These are phyloP conservation scores for Loxodes magnus DNA, from an alignment of 73 alveolate genomes.

Conservation along the genomic window DNA sequence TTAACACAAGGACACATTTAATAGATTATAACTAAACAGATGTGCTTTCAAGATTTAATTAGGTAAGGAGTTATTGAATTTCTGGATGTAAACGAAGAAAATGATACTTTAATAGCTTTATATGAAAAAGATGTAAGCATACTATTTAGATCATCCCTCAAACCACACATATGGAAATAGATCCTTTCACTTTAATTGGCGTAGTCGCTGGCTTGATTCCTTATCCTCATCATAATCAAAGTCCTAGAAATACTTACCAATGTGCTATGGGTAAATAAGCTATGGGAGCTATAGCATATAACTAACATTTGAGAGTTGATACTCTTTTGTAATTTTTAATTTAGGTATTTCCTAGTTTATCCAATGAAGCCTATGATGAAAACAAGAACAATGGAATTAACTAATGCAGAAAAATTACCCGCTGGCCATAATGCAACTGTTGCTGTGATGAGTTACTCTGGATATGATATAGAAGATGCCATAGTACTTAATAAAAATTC, in stretches of 20 bases:
- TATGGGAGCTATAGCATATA: conserved; percentile 89
- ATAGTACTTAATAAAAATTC: conserved; percentile 87
- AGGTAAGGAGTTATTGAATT: conserved; percentile 80
- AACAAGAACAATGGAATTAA: conserved; percentile 92
- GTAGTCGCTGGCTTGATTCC: conserved; percentile 83
- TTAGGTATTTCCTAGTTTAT: too few species aligned
- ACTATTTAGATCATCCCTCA: conserved; percentile 8
- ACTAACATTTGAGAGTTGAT: conserved; percentile 82
- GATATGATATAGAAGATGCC: conserved; percentile 99
- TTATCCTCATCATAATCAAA: conserved; percentile 98
- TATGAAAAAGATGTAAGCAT: conserved; percentile 34
- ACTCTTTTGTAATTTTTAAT: conserved; percentile 81
- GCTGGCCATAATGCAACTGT: conserved; percentile 99
- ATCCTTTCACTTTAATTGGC: conserved; percentile 94
- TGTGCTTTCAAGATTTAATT: conserved; percentile 19
- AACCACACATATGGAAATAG: conserved; percentile 98
- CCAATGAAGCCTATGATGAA: conserved; percentile 96
- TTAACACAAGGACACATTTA: conserved; percentile 59
- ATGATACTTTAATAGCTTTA: conserved; percentile 94
- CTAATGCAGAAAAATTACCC: conserved; percentile 86
- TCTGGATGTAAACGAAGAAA: conserved; percentile 97
- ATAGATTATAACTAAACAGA: conserved; percentile 20
- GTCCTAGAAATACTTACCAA: conserved; percentile 97
- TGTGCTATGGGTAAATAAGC: conserved; percentile 99
- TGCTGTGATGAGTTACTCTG: conserved; percentile 97